These are phyloP conservation scores for Gynochthodes officinalis DNA, from an alignment of 257 asterid genomes.

Conservation along the genomic window DNA sequence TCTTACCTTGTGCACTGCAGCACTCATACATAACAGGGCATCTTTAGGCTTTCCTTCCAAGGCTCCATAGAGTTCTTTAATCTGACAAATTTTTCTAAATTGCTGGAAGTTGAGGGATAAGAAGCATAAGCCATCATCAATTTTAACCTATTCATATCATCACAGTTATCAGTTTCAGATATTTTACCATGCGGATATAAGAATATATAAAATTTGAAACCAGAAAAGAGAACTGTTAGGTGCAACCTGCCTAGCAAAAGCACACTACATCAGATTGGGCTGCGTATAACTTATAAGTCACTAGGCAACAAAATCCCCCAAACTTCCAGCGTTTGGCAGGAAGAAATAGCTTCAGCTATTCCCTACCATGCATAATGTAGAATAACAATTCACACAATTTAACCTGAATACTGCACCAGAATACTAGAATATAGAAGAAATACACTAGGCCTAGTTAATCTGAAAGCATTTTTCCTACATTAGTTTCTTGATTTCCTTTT, in stretches of 20 bases:
- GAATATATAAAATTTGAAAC: background rate
- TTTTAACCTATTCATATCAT: constrained; percentile 57
- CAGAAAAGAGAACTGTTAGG: background rate
- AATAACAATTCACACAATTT: background rate
- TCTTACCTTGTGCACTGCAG: constrained; percentile 78
- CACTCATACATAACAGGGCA: constrained; percentile 77
- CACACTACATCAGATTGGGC: background rate
- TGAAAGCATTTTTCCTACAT: background rate
- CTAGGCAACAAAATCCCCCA: background rate
- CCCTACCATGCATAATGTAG: background rate
- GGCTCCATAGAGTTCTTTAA: constrained; percentile 46
- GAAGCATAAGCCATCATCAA: constrained; percentile 51
- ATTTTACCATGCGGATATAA: background rate
- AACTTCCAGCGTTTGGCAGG: background rate
- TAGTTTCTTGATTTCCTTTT: background rate
- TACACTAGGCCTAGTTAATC: background rate
- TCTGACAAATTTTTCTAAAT: constrained; percentile 53
- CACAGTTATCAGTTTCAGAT: constrained; percentile 6
- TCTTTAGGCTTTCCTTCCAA: constrained; percentile 74
- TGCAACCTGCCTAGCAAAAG: background rate
- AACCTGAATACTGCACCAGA: background rate
- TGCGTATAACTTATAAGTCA: background rate
- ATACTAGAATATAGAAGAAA: background rate
- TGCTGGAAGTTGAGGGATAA: constrained; percentile 77
- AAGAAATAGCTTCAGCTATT: background rate